phyloP scores from a whole-genome alignment of 768 basidiomycete genomes.

The Brasilioporus rufonigricans region DNA sequence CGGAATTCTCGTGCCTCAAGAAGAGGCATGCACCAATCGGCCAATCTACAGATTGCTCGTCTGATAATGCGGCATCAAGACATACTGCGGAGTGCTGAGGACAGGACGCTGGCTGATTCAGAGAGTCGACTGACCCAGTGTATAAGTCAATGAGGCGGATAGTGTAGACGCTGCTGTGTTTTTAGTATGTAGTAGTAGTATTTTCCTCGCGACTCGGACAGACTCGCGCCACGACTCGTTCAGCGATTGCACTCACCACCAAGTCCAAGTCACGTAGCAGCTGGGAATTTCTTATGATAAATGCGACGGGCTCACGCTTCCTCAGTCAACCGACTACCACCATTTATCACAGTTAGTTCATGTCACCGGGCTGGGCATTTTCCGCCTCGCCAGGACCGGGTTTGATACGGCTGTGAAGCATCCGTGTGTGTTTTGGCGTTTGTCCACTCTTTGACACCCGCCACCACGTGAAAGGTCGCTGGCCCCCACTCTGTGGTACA shows the following conservation, averaged over 20 bases:
- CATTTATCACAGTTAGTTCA: slow-evolving; percentile 21
- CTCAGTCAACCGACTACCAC: slow-evolving; percentile 21
- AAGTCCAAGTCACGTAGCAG: no score
- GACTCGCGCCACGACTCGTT: slow-evolving; percentile 4
- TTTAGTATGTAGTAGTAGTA: not conserved
- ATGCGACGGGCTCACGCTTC: slow-evolving; percentile 20
- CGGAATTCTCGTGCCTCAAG: slow-evolving; percentile 46
- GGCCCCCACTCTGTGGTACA: slow-evolving; percentile 21
- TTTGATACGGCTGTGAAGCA: slow-evolving; percentile 30
- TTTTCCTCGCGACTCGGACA: not conserved
- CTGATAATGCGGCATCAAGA: slow-evolving; percentile 34
- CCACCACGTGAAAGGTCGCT: slow-evolving; percentile 30
- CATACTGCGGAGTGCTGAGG: slow-evolving; percentile 22
- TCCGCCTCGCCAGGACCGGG: slow-evolving; percentile 15
- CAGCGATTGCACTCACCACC: not conserved
- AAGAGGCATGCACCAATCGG: slow-evolving; percentile 16
- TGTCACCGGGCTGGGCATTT: slow-evolving; percentile 16
- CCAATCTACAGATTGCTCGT: slow-evolving; percentile 27
- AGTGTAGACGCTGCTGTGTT: not conserved
- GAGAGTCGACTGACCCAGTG: slow-evolving; percentile 27
- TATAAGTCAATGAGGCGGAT: slow-evolving; percentile 26
- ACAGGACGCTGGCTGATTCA: slow-evolving; percentile 22
- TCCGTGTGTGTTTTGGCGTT: slow-evolving; percentile 26
- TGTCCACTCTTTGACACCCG: slow-evolving; percentile 26
- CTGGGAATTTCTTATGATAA: slow-evolving; percentile 32